Evolutionary conservation across 805 yeast species (phyloP).

Genomic region (Lipomyces chichibuensis): DNA sequence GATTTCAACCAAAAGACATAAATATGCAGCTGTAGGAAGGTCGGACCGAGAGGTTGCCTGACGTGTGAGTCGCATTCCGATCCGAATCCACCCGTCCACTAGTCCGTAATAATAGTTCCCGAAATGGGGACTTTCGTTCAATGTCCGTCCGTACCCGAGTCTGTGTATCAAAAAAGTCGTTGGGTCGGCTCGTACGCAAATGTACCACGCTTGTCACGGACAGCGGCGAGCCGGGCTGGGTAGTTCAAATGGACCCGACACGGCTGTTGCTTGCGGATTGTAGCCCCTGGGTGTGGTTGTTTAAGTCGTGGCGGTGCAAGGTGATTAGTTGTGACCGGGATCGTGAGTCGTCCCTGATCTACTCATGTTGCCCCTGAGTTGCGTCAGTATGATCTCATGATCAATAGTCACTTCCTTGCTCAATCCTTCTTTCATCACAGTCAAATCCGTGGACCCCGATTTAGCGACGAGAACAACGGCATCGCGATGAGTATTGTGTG

Average conservation of each 20-base stretch:
- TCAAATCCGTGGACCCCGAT: too few species aligned
- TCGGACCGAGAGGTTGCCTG: too few species aligned
- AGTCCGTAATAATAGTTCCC: too few species aligned
- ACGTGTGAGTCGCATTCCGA: too few species aligned
- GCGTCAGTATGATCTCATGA: constrained; percentile 2
- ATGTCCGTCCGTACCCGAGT: background rate
- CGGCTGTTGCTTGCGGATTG: background rate
- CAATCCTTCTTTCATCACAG: too few species aligned
- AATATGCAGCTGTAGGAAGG: too few species aligned
- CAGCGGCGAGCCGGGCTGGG: background rate
- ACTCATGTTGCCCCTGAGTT: background rate
- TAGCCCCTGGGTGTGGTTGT: background rate
- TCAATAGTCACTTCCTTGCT: background rate
- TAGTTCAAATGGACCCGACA: background rate
- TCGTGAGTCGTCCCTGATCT: background rate
- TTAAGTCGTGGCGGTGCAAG: background rate
- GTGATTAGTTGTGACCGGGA: background rate
- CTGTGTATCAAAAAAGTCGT: background rate
- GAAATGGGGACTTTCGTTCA: too few species aligned
- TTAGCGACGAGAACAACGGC: too few species aligned
- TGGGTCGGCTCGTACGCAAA: too few species aligned
- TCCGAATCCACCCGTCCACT: too few species aligned
- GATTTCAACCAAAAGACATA: too few species aligned
- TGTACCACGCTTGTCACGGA: background rate
- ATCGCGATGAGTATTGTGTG: too few species aligned